Conservation (phyloP, 306 rosid genomes). For the Cajanus cajan region DNA sequence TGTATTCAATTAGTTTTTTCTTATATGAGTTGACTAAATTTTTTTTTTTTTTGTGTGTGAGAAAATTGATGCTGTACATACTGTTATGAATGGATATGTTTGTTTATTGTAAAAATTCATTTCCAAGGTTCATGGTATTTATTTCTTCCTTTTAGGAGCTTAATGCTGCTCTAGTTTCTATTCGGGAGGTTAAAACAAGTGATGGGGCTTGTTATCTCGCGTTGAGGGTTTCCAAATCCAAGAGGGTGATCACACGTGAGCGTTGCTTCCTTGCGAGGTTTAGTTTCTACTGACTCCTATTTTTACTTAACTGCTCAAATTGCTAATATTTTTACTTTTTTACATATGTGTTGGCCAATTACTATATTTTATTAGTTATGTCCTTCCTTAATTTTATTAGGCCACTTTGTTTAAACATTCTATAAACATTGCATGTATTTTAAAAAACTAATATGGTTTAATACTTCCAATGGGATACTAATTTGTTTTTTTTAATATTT, state of each 20-base stretch:
- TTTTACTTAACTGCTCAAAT: constrained; percentile 13
- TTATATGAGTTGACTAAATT: constrained; percentile 1
- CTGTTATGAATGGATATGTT: not conserved
- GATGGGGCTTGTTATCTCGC: constrained; percentile 71
- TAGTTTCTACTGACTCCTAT: constrained; percentile 35
- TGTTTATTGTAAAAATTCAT: not conserved
- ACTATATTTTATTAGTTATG: not conserved
- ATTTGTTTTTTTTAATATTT: no score
- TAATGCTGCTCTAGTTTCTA: constrained; percentile 65
- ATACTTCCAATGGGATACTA: no score
- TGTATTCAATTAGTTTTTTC: not conserved
- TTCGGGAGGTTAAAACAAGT: constrained; percentile 62
- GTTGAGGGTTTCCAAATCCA: constrained; percentile 52
- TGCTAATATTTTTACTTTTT: not conserved
- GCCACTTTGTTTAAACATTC: not conserved
- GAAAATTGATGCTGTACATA: constrained; percentile 6
- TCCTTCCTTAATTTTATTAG: not conserved
- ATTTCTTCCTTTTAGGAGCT: constrained; percentile 40
- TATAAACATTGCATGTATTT: no score
- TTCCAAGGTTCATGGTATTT: constrained; percentile 10
- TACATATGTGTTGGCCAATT: not conserved
- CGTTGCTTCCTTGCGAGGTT: constrained; percentile 94
- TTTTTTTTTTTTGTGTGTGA: not conserved
- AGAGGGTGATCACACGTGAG: constrained; percentile 55
- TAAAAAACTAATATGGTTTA: no score